These are phyloP conservation scores for Pterocarpus santalinus DNA, from an alignment of 306 rosid species.

Conservation along the genomic window DNA sequence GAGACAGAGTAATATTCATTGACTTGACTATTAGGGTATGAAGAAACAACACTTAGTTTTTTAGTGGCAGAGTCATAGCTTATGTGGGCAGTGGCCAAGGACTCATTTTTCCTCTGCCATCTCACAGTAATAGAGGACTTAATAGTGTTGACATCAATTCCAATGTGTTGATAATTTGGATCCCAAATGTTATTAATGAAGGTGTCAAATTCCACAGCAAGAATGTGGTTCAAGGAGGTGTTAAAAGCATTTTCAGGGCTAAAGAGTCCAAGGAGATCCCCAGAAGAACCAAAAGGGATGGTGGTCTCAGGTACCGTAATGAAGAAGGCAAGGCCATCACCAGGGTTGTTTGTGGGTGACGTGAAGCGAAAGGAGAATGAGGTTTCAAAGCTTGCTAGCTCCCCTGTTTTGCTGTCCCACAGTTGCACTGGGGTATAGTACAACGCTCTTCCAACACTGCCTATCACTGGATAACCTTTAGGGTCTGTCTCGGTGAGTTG, in stretches of 20 bases:
- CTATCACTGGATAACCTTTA: too few relatives aligned
- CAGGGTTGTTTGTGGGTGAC: not conserved
- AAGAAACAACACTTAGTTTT: too few relatives aligned
- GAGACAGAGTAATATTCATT: too few relatives aligned
- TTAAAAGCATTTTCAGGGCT: not conserved
- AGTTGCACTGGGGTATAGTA: conserved; percentile 12
- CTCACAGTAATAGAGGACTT: too few relatives aligned
- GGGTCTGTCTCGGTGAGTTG: not conserved
- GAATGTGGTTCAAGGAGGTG: not conserved
- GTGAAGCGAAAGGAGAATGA: conserved; percentile 23
- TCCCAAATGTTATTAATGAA: too few relatives aligned
- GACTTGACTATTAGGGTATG: too few relatives aligned
- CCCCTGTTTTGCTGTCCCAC: conserved; percentile 4
- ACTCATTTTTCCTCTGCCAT: too few relatives aligned
- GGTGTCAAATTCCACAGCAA: too few relatives aligned
- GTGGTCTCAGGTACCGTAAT: conserved; percentile 14
- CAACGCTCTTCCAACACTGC: not conserved
- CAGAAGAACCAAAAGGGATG: not conserved
- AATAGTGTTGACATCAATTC: too few relatives aligned
- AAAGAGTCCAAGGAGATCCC: conserved; percentile 20
- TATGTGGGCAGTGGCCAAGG: too few relatives aligned
- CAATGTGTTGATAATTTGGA: too few relatives aligned
- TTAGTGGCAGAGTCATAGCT: too few relatives aligned
- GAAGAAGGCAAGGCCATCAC: not conserved
- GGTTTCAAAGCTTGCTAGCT: not conserved